Base-by-base conservation (phyloP, 208 protist species). In the Endotrypanum monterogeii region DNA sequence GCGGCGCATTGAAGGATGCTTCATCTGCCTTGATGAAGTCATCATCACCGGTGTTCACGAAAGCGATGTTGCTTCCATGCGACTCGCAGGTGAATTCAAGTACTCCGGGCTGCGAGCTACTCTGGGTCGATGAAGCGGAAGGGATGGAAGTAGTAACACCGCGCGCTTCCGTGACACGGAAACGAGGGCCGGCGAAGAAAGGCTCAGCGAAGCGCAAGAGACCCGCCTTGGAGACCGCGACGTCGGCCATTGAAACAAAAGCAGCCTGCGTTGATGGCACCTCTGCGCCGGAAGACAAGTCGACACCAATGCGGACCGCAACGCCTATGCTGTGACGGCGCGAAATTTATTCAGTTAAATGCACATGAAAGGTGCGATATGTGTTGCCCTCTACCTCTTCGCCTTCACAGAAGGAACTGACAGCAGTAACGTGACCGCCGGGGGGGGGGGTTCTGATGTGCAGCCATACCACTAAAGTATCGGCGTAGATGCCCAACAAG, bases 91-190 rank as follows among this genome's bases (percentile, higher is more conserved):
- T 46, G 12, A 28, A 32, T 32, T 50, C 63, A 44, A 54, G 25
- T 50, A 9, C 16, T 20, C 28, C 32, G n/a, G 50, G 37, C 12
- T 25, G 25, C 30, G 25, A 30, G 8, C 57, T 70, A 16, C 66
- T 70, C 48, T 70, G 66, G 66, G 50, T 70, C 18, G 66, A 70
- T 56, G 66, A 70, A 35, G 32, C 66, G 39, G 50, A 70, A 50
- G 39, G n/a, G 50, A 23, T 8, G 5, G 48, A 52, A 57, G 30
- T 30, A 14, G 16, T 30, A 14, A 20, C 16, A 9, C 66, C 25
- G 66, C 51, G 60, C 9, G 11, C 60, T 16, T 7, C 37, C 60
- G 28, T 39, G 60, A 44, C 35, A n/a, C 60, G 66, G 39, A 54
- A 39, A 44, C 39, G 66, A 28, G 32, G 66, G 25, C 50, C 32